A percentile compares a stretch with the other conserved stretches of the same genome.
These are phyloP conservation scores for Xerocomus brunneocitrinus DNA, from an alignment of 768 basidiomycete species.

Conservation along the genomic window DNA sequence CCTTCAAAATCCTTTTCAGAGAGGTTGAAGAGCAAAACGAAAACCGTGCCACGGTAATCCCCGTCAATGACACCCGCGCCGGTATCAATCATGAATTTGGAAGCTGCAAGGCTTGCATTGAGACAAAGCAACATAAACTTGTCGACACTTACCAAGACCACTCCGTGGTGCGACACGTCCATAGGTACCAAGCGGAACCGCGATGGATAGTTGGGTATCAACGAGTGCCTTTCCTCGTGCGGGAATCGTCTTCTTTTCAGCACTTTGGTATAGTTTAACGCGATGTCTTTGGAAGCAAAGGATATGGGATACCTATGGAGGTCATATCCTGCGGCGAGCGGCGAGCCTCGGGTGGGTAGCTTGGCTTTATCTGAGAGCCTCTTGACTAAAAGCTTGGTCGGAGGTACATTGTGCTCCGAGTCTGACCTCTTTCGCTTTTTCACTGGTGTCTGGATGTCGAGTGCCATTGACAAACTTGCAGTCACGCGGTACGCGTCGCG, in stretches of 20 bases:
- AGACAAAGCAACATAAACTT: background rate
- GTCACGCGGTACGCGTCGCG: constrained; percentile 17
- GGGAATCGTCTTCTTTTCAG: constrained; percentile 79
- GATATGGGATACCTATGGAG: constrained; percentile 65
- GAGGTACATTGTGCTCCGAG: constrained; percentile 32
- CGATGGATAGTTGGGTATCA: constrained; percentile 89
- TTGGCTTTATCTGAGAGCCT: constrained; percentile 76
- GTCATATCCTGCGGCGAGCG: constrained; percentile 91
- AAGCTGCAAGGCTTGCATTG: constrained; percentile 48
- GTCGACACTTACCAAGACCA: constrained; percentile 70
- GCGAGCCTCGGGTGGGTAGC: constrained; percentile 82
- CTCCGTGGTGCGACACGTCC: constrained; percentile 95
- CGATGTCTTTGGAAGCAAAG: background rate
- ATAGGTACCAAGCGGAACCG: constrained; percentile 90
- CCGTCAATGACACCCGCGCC: constrained; percentile 97
- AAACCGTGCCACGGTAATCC: constrained; percentile 90
- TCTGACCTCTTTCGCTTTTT: constrained; percentile 65
- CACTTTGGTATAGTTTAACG: constrained; percentile 42
- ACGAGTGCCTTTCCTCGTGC: constrained; percentile 89
- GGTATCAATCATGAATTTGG: constrained; percentile 97
- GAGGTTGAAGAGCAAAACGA: constrained; percentile 89
- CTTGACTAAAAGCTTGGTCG: constrained; percentile 70
- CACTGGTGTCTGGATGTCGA: constrained; percentile 31
- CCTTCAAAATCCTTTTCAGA: constrained; percentile 88
- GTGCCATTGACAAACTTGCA: constrained; percentile 5